Evolutionary conservation across 2,329 filamentous ascomycete genomes (phyloP).

Genomic region (Helotiales sp.): DNA sequence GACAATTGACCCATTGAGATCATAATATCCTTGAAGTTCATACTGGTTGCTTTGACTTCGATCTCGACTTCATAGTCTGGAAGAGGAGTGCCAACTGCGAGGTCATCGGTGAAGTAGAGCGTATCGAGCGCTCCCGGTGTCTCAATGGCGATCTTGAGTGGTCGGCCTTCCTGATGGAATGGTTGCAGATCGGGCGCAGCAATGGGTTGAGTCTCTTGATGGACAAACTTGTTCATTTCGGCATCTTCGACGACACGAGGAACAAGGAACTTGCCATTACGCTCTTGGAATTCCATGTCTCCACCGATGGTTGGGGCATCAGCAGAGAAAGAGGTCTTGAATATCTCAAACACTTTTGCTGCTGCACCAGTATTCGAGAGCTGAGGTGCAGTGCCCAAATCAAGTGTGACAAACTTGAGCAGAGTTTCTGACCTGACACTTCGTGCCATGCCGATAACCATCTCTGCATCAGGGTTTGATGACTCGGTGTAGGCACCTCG

Average conservation of each 20-base stretch:
- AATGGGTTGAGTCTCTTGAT: conserved; percentile 42
- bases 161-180: conserved; percentile 37
- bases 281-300: conserved; percentile 29
- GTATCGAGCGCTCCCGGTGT: conserved; percentile 31
- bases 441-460: conserved; percentile 32
- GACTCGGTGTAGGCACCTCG: conserved; percentile 41
- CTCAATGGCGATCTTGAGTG: conserved; percentile 27
- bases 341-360: conserved; percentile 18
- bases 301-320: conserved; percentile 1
- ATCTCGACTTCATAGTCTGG: conserved; percentile 29
- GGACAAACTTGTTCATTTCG: conserved; percentile 40
- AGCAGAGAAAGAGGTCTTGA: conserved; percentile 19
- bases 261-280: conserved; percentile 30
- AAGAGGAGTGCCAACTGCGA: conserved; percentile 21
- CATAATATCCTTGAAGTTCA: conserved; percentile 40
- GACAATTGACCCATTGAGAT: conserved; percentile 38
- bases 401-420: conserved; percentile 28
- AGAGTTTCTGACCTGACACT: conserved; percentile 31
- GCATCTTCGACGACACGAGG: conserved; percentile 27
- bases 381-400: conserved; percentile 26
- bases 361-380: conserved; percentile 36
- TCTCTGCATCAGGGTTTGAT: conserved; percentile 23
- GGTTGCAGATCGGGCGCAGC: conserved; percentile 39
- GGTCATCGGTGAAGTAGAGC: conserved; percentile 29
- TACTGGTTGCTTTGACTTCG: conserved; percentile 34